Base-by-base conservation (phyloP, 805 yeast species). In the Wickerhamiella qilinensis region DNA sequence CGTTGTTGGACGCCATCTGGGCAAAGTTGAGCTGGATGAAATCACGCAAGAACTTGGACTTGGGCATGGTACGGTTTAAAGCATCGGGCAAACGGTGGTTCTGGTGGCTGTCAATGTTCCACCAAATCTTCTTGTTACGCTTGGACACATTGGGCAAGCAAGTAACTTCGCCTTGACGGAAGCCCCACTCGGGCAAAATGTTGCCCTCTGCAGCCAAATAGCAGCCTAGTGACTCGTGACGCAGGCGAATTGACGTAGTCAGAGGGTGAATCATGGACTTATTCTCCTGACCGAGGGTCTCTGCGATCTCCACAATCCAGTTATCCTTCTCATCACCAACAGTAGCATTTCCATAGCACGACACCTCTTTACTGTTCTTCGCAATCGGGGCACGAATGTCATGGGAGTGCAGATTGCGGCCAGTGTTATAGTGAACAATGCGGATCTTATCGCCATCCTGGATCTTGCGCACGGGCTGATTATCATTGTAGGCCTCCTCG, bases 381-480 rank as follows among this genome's bases (percentile, higher is more conserved):
- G 62, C 78, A 45, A 77, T 65, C 21, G 98, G 97, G 2, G 97
- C 91, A 2, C 95, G 95, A 39, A 91, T 96, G 56, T 88, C 96
- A 55, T 91, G 98, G 17, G 97, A 73, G 51, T 84, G 68, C 47
- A 91, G 63, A 50, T 63, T 78, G 9, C 93, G 80, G 38, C 83
- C 71, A 1, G 97, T 85, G 22, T 67, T 74, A 37, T 79, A 70
- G 54, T 91, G 98, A 57, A 70, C 74, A 41, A 91, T 64, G 59
- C 96, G 79, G 41, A 91, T 64, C 16, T 69, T 58, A 51, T 83
- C 91, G 46, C 82, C 80, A 45, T 83, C 75, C 45, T 52, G 60
- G 28, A 91, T 78, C 30, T 18, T 32, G 12, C 19, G 30, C 15
- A 51, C 30, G 3, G 71, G 65, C 35, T 67, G 70, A 25, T 52